phyloP scores from a whole-genome alignment of 805 yeast genomes.

The Kodamaea sagamina region DNA sequence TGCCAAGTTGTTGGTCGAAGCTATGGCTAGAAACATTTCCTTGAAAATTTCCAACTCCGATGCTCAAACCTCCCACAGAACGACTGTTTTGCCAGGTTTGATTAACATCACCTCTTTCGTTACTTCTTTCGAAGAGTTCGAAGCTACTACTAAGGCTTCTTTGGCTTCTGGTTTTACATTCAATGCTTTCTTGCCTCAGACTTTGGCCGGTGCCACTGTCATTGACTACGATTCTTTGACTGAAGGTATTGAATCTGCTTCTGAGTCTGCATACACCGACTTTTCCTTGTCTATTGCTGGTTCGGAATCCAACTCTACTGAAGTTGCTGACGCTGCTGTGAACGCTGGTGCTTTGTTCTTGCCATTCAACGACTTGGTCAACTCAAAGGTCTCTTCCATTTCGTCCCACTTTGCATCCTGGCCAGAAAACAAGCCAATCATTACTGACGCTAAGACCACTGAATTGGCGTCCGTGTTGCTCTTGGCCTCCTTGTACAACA shows the following conservation, averaged over 20 bases:
- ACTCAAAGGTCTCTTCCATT: conserved; percentile 72
- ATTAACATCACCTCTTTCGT: conserved; percentile 79
- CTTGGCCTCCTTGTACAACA: conserved; percentile 82
- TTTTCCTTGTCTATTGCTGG: conserved; percentile 84
- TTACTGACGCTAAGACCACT: conserved; percentile 90
- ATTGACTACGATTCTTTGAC: conserved; percentile 65
- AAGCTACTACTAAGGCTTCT: conserved; percentile 66
- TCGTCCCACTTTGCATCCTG: conserved; percentile 79
- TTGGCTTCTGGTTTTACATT: conserved; percentile 87
- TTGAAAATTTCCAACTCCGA: conserved; percentile 76
- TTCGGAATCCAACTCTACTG: conserved; percentile 63
- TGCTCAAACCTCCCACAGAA: conserved; percentile 87
- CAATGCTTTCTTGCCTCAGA: conserved; percentile 75
- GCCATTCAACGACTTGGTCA: conserved; percentile 72
- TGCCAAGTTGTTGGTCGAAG: conserved; percentile 94
- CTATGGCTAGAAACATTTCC: conserved; percentile 71
- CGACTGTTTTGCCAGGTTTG: conserved; percentile 82
- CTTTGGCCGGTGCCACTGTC: conserved; percentile 61
- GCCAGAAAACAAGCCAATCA: conserved; percentile 82
- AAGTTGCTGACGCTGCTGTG: conserved; percentile 60
- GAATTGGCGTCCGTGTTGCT: conserved; percentile 90
- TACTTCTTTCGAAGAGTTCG: conserved; percentile 70
- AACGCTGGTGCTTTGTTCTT: conserved; percentile 78
- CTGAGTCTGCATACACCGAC: conserved; percentile 73
- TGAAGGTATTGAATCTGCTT: conserved; percentile 59